A percentile compares a stretch with the other conserved stretches of the same genome.
Evolutionary conservation across 371 early-diverging fungal species (phyloP).

Genomic region (Nematocida sp.): DNA sequence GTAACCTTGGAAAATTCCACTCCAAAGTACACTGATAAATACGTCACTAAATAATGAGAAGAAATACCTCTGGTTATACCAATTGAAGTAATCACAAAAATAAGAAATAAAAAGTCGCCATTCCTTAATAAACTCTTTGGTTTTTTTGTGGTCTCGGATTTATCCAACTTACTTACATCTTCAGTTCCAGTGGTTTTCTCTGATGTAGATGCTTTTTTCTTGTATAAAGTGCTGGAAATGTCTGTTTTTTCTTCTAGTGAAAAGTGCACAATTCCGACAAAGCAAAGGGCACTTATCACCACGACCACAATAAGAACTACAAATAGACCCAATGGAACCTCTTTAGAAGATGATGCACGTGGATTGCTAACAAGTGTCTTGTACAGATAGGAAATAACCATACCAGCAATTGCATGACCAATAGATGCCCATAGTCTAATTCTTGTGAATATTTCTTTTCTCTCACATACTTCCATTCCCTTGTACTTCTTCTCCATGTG

Average conservation of each 20-base stretch:
- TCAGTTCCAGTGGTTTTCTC: not conserved
- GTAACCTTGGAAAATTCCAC: slow-evolving; percentile 42
- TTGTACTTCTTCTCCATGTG: slow-evolving; percentile 27
- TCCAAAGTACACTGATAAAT: slow-evolving; percentile 21
- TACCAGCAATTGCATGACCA: slow-evolving; percentile 48
- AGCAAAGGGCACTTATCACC: not conserved
- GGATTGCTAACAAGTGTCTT: not conserved
- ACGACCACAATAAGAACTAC: slow-evolving; percentile 18
- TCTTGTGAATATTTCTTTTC: slow-evolving; percentile 50
- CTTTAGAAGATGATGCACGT: not conserved
- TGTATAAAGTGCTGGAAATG: not conserved
- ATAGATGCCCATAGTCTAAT: slow-evolving; percentile 57
- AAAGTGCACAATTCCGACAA: slow-evolving; percentile 7
- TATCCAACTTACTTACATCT: not conserved
- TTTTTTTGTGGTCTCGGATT: not conserved
- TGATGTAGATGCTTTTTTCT: not conserved
- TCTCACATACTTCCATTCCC: slow-evolving; percentile 14
- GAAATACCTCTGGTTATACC: slow-evolving; percentile 49
- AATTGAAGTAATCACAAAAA: slow-evolving; percentile 38
- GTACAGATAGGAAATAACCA: slow-evolving; percentile 34
- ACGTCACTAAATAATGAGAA: slow-evolving; percentile 48
- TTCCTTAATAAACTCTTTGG: slow-evolving; percentile 15
- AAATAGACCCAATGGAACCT: not conserved
- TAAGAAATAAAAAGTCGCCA: slow-evolving; percentile 16
- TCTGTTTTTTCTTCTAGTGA: slow-evolving; percentile 19